Base-by-base conservation (phyloP, 257 asterid genomes). In the Euphrasia confusa region DNA sequence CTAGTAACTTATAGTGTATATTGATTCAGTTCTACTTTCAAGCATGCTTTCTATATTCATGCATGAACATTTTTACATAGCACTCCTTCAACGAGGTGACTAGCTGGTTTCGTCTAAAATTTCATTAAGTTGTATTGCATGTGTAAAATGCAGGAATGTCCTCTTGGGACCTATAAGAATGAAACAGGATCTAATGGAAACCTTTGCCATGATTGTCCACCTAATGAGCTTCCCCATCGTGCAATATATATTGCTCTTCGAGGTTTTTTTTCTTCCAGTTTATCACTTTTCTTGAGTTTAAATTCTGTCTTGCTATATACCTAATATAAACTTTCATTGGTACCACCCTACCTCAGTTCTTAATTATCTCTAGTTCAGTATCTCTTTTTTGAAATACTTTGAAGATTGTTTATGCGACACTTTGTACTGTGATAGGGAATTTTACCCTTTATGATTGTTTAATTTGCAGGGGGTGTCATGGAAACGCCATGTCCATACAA, bases 101-200 rank as follows among this genome's bases (percentile, higher is more conserved):
- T 50, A 24, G 35, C 54, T 58, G 61, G 21, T 62, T n/a, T 72
- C 13, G 17, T 17, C 21, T 15, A 6, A 65, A 49, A 39, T 18
- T 21, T 27, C 64, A 10, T 65, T 54, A 65, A 66, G 63, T 68
- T 30, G 40, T 70, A 68, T 59, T 74, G 63, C 62, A 28, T 17
- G 68, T 62, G 55, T 68, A 35, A 54, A 65, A 63, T 69, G 70
- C 86, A 89, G 97, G 97, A 89, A 78, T 89, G 97, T 77, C 97
- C 97, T 24, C 72, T 86, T 69, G 97, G 97, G 70, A 86, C 95
- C 24, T 89, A 78, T 72, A 89, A 89, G 80, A 86, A 89, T 71
- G 74, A 53, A 68, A 86, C 83, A 26, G 97, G 97, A 53, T 86
- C 97, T 67, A 76, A 75, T 71, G 63, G 67, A 68, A 73, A 64